phyloP scores from a whole-genome alignment of 371 early-diverging fungal species.

The Haplosporangium sp. region DNA sequence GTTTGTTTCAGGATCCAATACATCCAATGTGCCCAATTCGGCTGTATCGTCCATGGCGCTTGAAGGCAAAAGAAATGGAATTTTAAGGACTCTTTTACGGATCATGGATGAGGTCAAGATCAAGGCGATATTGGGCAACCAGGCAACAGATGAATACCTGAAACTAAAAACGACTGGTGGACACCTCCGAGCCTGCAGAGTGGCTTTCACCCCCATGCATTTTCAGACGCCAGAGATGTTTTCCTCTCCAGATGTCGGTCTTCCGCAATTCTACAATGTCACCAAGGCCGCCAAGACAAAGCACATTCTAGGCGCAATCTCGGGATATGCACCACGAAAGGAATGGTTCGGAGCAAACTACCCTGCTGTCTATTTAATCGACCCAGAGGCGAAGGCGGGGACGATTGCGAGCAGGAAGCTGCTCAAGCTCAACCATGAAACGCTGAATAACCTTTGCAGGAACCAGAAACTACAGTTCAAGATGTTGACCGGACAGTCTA shows the following conservation, averaged over 20 bases:
- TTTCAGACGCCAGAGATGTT: constrained; percentile 30
- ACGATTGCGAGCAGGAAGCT: constrained; percentile 62
- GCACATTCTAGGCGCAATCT: constrained; percentile 63
- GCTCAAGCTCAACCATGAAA: constrained; percentile 67
- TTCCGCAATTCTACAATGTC: constrained; percentile 65
- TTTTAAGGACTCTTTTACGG: constrained; percentile 63
- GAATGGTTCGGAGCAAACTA: constrained; percentile 61
- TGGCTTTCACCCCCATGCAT: constrained; percentile 14
- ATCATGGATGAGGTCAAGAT: constrained; percentile 72
- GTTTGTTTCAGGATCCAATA: constrained; percentile 4
- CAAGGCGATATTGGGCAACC: constrained; percentile 70
- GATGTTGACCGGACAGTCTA: constrained; percentile 67
- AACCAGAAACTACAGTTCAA: constrained; percentile 82
- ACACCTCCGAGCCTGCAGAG: constrained; percentile 29
- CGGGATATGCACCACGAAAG: constrained; percentile 62
- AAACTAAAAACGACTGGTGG: constrained; percentile 53
- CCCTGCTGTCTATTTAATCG: constrained; percentile 65
- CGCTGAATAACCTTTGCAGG: constrained; percentile 77
- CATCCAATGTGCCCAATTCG: neutral
- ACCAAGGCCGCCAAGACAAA: constrained; percentile 66
- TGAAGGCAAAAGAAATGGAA: constrained; percentile 30
- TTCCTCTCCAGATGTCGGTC: constrained; percentile 14
- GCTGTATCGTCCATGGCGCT: constrained; percentile 6
- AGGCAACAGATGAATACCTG: constrained; percentile 73
- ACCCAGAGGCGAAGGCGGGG: constrained; percentile 60